Evolutionary conservation across 2,329 filamentous ascomycete genomes (phyloP), one percentile per base, ranked within the genome.

Genomic region (Rhexocercosporidium sp.): DNA sequence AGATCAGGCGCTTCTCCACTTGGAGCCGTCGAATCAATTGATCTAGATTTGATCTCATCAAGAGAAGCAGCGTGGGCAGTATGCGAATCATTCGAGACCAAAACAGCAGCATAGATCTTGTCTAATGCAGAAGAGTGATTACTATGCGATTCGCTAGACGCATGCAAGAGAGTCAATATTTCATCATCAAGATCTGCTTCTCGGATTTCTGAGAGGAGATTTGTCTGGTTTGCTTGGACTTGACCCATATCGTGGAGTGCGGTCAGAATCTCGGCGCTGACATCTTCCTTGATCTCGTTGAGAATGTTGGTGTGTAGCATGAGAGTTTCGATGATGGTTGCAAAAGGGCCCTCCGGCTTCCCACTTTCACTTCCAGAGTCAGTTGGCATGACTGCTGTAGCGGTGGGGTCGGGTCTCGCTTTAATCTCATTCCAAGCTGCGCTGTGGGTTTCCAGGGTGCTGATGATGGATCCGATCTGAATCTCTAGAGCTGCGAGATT

Each of bases 191-290:
- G 70, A 70, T 77, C 74, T 1, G 68, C 65, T 60, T 77, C 73
- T 56, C 69, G 64, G 6, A 77, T 70, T 39, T 75, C 74, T 14
- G 64, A 46, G 3, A 77, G 69, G 8, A 71, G 41, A 25, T 67
- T 66, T n/a, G 61, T 60, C 31, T 74, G 71, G 12, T 64, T 64
- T 11, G 70, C 65, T 41, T 73, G 70, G 4, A 64, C 53, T 37
- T 75, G 71, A 6, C 65, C 70, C 27, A 73, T 46, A 34, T 73
- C 71, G 57, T 76, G 73, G 2, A 77, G 65, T 16, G 73, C 66
- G n/a, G 74, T 76, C 14, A 77, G 64, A 9, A 77, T 76, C 44
- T 77, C 75, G 12, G 75, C 75, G 25, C 67, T 69, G 16, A 77
- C 70, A 63, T 77, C 73, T n/a, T 76, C 74, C 61, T 75, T 76